Conservation (phyloP, 805 yeast species). For the Yarrowia hollandica region DNA sequence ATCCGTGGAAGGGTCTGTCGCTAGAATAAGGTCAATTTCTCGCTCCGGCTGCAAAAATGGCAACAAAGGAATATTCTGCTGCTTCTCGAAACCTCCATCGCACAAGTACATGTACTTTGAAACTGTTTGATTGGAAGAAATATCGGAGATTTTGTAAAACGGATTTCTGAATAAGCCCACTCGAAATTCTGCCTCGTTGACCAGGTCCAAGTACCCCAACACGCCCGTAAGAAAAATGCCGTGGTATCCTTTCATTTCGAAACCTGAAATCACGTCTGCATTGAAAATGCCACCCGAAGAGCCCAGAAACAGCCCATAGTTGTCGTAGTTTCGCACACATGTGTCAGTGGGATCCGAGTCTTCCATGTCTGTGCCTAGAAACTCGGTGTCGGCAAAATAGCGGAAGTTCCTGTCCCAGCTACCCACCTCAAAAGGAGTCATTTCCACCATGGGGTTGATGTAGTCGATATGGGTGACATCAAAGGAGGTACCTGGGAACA, state of each 20-base stretch:
- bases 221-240: background rate
- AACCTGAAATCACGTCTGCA: background rate
- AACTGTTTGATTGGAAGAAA: background rate
- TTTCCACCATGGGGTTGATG: constrained; percentile 51
- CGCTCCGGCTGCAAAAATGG: constrained; percentile 57
- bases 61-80: constrained; percentile 59
- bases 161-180: background rate
- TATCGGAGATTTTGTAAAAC: background rate
- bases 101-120: constrained; percentile 43
- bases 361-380: background rate
- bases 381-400: constrained; percentile 63
- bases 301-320: background rate
- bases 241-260: background rate
- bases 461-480: constrained; percentile 58
- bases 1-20: background rate
- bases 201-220: background rate
- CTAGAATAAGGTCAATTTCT: background rate
- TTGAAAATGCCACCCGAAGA: background rate
- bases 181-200: background rate
- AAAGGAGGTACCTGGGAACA: constrained; percentile 48
- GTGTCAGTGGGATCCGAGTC: background rate
- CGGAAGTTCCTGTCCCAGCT: constrained; percentile 74
- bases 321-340: background rate
- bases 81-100: constrained; percentile 69
- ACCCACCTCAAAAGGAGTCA: constrained; percentile 62